Evolutionary conservation across 768 basidiomycete species (phyloP).

Genomic region (Boletus insuetus): DNA sequence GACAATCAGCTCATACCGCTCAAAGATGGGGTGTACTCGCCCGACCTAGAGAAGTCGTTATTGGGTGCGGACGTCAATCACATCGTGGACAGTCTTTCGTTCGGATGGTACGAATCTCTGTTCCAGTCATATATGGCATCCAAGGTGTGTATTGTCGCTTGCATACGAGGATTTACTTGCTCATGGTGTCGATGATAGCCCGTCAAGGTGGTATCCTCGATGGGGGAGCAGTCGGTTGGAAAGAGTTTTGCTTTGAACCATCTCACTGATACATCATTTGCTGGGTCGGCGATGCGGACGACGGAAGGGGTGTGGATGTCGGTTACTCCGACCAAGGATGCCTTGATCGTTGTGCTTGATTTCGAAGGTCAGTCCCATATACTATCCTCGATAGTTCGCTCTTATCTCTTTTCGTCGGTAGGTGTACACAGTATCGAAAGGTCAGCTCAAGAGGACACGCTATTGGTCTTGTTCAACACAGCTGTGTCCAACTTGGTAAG

Average conservation of each 20-base stretch:
- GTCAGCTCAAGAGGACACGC: constrained; percentile 59
- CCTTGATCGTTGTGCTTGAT: constrained; percentile 56
- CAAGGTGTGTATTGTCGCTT: constrained; percentile 35
- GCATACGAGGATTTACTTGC: accelerated
- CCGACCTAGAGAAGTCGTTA: constrained; percentile 48
- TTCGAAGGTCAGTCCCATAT: constrained; percentile 48
- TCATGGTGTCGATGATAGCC: constrained; percentile 35
- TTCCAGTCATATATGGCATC: constrained; percentile 60
- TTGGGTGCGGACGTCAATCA: constrained; percentile 57
- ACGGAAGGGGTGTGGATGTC: constrained; percentile 71
- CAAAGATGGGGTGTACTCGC: constrained; percentile 54
- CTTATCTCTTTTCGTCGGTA: not conserved
- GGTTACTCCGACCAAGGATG: constrained; percentile 55
- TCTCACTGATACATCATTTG: constrained; percentile 61
- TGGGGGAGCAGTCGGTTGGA: constrained; percentile 68
- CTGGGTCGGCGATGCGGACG: constrained; percentile 64
- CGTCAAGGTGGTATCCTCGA: constrained; percentile 63
- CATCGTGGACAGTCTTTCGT: constrained; percentile 54
- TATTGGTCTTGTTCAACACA: constrained; percentile 63
- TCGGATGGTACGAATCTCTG: constrained; percentile 66
- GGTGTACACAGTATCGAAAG: constrained; percentile 66
- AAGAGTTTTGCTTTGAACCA: constrained; percentile 61
- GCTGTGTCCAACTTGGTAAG: constrained; percentile 62
- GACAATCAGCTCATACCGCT: constrained; percentile 63
- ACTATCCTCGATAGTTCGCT: not conserved